A percentile compares a stretch with the other conserved stretches of the same genome.
Conservation (phyloP, 306 rosid genomes). For the Cyclanthera cordifolia region DNA sequence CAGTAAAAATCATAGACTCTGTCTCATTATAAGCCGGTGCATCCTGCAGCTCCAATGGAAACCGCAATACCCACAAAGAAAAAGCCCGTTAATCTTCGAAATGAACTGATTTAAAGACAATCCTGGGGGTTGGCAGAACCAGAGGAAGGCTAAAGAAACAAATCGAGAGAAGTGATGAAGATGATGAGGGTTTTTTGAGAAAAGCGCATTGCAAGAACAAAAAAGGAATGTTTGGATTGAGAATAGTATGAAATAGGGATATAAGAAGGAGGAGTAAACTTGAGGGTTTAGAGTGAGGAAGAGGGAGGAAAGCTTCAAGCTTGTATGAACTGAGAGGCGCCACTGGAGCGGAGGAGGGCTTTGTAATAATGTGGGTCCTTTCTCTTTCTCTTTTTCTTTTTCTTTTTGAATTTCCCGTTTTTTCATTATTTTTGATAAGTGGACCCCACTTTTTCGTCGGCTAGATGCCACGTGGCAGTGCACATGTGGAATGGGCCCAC, state of each 20-base stretch:
- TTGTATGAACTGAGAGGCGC: too few species aligned
- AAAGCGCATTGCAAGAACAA: background rate
- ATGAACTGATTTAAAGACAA: background rate
- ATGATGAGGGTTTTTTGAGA: background rate
- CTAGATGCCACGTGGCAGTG: background rate
- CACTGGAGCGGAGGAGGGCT: background rate
- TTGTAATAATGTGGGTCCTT: background rate
- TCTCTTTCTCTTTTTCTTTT: background rate
- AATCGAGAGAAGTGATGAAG: background rate
- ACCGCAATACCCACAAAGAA: slow-evolving; percentile 6
- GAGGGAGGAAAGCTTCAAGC: too few species aligned
- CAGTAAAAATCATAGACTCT: background rate
- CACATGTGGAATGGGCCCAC: background rate
- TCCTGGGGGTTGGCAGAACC: too few species aligned
- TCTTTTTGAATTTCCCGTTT: background rate
- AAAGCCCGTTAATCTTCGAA: background rate
- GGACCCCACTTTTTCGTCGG: background rate
- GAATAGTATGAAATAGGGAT: too few species aligned
- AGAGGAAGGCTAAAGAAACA: background rate
- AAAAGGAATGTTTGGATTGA: background rate
- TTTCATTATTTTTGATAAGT: background rate
- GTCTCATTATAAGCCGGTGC: background rate
- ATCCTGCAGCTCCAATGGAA: background rate
- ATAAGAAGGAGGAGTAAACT: too few species aligned
- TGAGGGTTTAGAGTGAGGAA: background rate